Evolutionary conservation across 768 basidiomycete genomes (phyloP).

Genomic region (Trametes villosa): DNA sequence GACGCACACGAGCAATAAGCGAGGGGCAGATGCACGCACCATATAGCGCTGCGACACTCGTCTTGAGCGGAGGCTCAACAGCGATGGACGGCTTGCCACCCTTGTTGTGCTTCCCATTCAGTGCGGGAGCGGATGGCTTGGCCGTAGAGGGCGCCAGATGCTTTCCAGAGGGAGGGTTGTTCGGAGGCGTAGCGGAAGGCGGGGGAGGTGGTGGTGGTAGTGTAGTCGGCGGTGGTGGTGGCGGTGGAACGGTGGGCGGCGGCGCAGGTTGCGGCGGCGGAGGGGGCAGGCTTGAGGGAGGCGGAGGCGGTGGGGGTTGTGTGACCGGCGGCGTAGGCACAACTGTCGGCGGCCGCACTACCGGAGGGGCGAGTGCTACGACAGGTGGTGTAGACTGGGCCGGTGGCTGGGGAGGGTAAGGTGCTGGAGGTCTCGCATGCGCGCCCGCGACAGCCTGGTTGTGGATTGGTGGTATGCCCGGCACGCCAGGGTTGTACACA

Average conservation of each 20-base stretch:
- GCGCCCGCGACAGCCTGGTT: neutral
- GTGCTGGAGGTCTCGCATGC: neutral
- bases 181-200: neutral
- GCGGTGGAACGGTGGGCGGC: neutral
- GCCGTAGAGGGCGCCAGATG: neutral
- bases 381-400: neutral
- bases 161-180: neutral
- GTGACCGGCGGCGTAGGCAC: neutral
- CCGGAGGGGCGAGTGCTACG: neutral
- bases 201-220: constrained; percentile 2
- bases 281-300: neutral
- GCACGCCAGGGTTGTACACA: neutral
- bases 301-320: constrained; percentile 4
- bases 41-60: constrained; percentile 24
- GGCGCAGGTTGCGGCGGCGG: constrained; percentile 1
- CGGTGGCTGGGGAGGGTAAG: neutral
- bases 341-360: neutral
- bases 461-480: neutral
- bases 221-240: neutral
- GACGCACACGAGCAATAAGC: neutral
- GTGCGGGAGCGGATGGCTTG: neutral
- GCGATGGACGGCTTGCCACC: constrained; percentile 11
- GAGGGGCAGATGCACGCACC: constrained; percentile 12
- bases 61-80: constrained; percentile 20
- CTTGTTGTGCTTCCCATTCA: constrained; percentile 5